Conservation (phyloP, 805 yeast species). For the Limtongia smithiae region DNA sequence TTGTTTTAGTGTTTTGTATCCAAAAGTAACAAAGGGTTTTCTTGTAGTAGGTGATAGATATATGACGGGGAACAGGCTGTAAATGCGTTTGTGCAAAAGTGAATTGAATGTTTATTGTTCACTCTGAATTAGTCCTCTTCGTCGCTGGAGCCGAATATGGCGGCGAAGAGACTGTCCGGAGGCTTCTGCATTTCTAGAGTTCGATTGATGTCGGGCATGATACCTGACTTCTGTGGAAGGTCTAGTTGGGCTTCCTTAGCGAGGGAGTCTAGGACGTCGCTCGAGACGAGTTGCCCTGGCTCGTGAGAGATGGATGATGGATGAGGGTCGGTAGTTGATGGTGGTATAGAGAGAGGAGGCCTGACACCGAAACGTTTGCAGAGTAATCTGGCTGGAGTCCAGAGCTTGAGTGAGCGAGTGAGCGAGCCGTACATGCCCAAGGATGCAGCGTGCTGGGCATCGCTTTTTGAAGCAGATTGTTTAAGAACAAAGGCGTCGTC, state of each 20-base stretch:
- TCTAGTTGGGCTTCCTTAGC: background rate
- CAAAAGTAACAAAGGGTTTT: background rate
- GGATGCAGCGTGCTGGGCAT: constrained; percentile 27
- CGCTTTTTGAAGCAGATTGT: background rate
- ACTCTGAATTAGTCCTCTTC: background rate
- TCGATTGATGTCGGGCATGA: constrained; percentile 24
- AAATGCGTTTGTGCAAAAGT: background rate
- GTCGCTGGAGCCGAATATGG: constrained; percentile 30
- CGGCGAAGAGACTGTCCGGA: constrained; percentile 29
- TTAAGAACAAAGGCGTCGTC: background rate
- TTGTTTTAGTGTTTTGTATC: background rate
- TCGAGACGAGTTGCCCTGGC: background rate
- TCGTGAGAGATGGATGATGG: background rate
- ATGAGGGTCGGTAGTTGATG: background rate
- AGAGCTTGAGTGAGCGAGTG: constrained; percentile 25
- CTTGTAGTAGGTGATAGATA: background rate
- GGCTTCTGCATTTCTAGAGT: constrained; percentile 28
- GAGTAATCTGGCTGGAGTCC: constrained; percentile 30
- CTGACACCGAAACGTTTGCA: constrained; percentile 33
- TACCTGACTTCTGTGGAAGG: background rate
- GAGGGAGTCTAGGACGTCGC: background rate
- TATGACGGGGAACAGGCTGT: background rate
- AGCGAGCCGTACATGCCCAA: constrained; percentile 30
- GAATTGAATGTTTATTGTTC: background rate
- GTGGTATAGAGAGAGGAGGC: constrained; percentile 6